Conservation (phyloP, 1,139 yeast genomes). For the Geotrichum candidum region DNA sequence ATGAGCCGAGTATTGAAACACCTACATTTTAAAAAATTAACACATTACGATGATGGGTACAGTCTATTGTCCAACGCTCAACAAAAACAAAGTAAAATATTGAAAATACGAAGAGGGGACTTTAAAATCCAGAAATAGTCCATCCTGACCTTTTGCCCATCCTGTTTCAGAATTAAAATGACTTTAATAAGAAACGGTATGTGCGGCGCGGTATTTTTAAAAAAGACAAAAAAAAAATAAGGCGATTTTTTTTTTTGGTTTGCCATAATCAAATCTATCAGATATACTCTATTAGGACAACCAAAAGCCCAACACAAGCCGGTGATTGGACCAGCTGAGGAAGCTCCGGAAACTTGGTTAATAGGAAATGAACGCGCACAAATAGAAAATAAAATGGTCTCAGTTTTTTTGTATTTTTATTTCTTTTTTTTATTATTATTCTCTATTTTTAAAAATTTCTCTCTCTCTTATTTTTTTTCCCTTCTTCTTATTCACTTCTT, state of each 20-base stretch:
- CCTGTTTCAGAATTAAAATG: too few relatives aligned
- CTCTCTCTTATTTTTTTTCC: neutral
- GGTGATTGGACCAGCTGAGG: neutral
- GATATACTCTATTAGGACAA: conserved; percentile 3
- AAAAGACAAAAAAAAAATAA: neutral
- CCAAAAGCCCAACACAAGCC: neutral
- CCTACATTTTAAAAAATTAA: neutral
- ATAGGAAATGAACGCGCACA: neutral
- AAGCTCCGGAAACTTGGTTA: neutral
- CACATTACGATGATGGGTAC: neutral
- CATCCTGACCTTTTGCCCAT: too few relatives aligned
- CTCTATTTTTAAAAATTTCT: neutral
- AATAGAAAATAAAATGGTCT: conserved; percentile 3
- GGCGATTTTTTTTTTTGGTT: neutral
- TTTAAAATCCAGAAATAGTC: neutral
- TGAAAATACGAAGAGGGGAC: neutral
- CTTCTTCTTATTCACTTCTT: neutral
- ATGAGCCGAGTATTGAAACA: neutral
- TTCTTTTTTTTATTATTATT: neutral
- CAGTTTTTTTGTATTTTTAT: neutral
- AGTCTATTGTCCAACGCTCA: neutral
- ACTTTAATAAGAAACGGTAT: too few relatives aligned
- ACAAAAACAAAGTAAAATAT: neutral
- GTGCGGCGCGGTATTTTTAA: neutral
- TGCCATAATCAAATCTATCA: neutral